Conservation (phyloP, 257 asterid genomes). For the Solanum peruvianum region DNA sequence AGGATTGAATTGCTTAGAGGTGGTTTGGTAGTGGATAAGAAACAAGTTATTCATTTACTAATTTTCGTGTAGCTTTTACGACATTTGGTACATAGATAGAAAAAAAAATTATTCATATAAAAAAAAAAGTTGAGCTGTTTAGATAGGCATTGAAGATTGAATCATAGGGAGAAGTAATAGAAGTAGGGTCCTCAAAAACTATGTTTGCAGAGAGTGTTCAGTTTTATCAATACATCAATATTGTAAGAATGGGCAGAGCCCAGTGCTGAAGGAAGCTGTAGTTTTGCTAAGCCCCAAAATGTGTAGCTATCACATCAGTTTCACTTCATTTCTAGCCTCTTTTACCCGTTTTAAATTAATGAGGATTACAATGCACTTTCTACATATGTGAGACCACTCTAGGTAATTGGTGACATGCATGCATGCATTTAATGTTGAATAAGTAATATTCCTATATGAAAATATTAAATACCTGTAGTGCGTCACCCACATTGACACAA, state of each 20-base stretch:
- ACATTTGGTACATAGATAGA: not conserved
- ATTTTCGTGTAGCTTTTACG: not conserved
- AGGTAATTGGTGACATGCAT: not conserved
- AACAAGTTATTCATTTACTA: not conserved
- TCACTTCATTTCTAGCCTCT: not conserved
- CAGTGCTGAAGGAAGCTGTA: not conserved
- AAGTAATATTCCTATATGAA: too few species aligned
- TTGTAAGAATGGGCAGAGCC: not conserved
- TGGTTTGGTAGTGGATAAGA: not conserved
- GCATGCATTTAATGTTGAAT: not conserved
- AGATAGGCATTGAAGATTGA: not conserved
- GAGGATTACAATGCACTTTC: not conserved
- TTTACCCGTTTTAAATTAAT: not conserved
- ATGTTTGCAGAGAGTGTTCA: not conserved
- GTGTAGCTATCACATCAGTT: not conserved
- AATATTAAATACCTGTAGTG: slow-evolving; percentile 38
- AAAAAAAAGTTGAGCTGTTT: not conserved
- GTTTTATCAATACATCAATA: not conserved
- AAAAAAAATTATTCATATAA: not conserved
- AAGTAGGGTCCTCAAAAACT: not conserved
- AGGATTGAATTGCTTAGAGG: too few species aligned
- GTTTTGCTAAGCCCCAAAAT: not conserved
- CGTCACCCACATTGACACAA: slow-evolving; percentile 70
- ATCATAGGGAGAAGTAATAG: not conserved
- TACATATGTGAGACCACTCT: not conserved